Conservation (phyloP, 768 basidiomycete species). For the Hortiboletus campestris region DNA sequence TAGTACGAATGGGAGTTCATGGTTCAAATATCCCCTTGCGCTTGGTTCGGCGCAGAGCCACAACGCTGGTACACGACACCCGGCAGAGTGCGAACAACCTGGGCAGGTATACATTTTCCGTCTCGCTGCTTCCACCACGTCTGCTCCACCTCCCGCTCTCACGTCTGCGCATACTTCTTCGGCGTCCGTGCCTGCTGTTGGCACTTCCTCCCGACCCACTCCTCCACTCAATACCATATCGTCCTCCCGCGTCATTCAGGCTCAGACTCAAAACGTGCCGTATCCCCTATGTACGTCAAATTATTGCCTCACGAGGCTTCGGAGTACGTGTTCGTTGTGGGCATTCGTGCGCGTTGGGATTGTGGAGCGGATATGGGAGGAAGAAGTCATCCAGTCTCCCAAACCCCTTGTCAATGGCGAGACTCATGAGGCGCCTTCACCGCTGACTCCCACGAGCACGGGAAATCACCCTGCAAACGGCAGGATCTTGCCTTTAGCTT, state of each 20-base stretch:
- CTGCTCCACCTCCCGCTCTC: constrained; percentile 25
- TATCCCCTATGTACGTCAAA: constrained; percentile 78
- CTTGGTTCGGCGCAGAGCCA: constrained; percentile 30
- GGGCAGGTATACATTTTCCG: constrained; percentile 69
- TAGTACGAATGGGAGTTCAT: constrained; percentile 50
- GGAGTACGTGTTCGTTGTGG: constrained; percentile 89
- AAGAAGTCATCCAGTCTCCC: constrained; percentile 49
- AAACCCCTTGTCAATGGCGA: constrained; percentile 19
- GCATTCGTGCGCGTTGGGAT: constrained; percentile 80
- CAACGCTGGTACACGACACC: constrained; percentile 28
- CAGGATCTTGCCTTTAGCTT: not conserved
- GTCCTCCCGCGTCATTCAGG: constrained; percentile 39
- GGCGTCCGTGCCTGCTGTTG: constrained; percentile 35
- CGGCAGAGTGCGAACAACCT: constrained; percentile 29
- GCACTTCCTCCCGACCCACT: constrained; percentile 11
- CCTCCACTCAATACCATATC: constrained; percentile 33
- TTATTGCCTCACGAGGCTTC: constrained; percentile 84
- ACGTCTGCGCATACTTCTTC: constrained; percentile 22
- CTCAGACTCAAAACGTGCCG: constrained; percentile 25
- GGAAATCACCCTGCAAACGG: constrained; percentile 2
- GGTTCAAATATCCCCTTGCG: constrained; percentile 55
- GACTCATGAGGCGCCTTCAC: not conserved
- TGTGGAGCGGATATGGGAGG: constrained; percentile 88
- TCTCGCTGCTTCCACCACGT: constrained; percentile 36
- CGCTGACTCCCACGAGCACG: not conserved